phyloP scores from a whole-genome alignment of 345 rosid genomes.

The Cardamine occulta region DNA sequence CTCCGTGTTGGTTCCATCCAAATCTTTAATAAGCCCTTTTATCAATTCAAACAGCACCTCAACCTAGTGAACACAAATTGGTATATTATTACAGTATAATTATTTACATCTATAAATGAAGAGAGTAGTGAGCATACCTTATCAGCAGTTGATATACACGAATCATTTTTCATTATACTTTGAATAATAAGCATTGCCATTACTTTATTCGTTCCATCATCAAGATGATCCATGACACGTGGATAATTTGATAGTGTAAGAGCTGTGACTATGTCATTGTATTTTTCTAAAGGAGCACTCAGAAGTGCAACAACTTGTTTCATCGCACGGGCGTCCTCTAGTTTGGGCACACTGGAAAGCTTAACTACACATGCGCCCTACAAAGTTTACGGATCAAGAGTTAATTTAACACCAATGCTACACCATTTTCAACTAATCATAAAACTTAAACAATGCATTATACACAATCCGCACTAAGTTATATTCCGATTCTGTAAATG shows the following conservation, averaged over 20 bases:
- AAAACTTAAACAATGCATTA: slow-evolving; percentile 8
- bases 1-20: slow-evolving; percentile 62
- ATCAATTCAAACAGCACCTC: slow-evolving; percentile 85
- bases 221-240: slow-evolving; percentile 85
- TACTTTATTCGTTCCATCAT: slow-evolving; percentile 75
- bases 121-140: slow-evolving; percentile 53
- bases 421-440: slow-evolving; percentile 24
- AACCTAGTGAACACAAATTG: slow-evolving; percentile 55
- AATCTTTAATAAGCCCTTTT: slow-evolving; percentile 87
- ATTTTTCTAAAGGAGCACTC: slow-evolving; percentile 94
- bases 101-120: slow-evolving; percentile 20
- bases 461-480: slow-evolving; percentile 2
- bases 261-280: slow-evolving; percentile 79
- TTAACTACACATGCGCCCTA: slow-evolving; percentile 87
- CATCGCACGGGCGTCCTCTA: slow-evolving; percentile 74
- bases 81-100: slow-evolving; percentile 23
- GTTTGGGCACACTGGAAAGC: slow-evolving; percentile 66
- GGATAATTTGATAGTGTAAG: slow-evolving; percentile 89
- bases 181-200: slow-evolving; percentile 93
- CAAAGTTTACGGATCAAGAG: neutral
- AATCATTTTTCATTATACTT: slow-evolving; percentile 81
- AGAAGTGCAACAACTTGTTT: slow-evolving; percentile 92
- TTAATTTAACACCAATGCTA: slow-evolving; percentile 18
- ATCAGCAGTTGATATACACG: slow-evolving; percentile 72
- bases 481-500: neutral